A percentile compares a stretch with the other conserved stretches of the same genome.
These are phyloP conservation scores for Piper longum DNA, from an alignment of 164 flowering plant species.

Conservation along the genomic window DNA sequence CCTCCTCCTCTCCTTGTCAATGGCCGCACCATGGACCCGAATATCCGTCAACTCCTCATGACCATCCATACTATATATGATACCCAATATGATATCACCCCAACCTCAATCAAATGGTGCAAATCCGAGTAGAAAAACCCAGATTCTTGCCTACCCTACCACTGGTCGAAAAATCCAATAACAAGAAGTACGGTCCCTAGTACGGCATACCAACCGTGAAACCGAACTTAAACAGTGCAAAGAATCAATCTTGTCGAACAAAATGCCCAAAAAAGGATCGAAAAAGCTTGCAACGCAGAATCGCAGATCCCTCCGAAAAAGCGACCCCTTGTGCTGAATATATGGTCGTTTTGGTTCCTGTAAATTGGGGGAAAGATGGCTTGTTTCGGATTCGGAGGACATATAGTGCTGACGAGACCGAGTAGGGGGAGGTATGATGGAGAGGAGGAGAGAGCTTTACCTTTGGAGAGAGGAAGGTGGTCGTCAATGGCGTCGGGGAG, in stretches of 20 bases:
- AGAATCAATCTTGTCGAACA: not conserved
- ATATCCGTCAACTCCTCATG: conserved; percentile 8
- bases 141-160: not conserved
- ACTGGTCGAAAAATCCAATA: not conserved
- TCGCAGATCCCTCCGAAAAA: too few relatives aligned
- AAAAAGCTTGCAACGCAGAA: too few relatives aligned
- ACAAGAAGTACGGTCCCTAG: not conserved
- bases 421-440: too few relatives aligned
- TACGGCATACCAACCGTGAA: not conserved
- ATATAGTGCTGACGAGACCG: too few relatives aligned
- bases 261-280: too few relatives aligned
- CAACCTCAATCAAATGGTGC: not conserved
- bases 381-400: too few relatives aligned
- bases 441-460: too few relatives aligned
- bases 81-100: not conserved
- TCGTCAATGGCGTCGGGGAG: too few relatives aligned
- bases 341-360: too few relatives aligned
- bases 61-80: conserved; percentile 10
- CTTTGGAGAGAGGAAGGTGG: too few relatives aligned
- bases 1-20: conserved; percentile 19
- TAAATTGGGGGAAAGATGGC: too few relatives aligned
- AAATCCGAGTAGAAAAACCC: not conserved
- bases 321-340: too few relatives aligned
- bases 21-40: conserved; percentile 24
- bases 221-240: not conserved